Conservation (phyloP, 495 filamentous ascomycete genomes). For the Penicillium samsonianum region DNA sequence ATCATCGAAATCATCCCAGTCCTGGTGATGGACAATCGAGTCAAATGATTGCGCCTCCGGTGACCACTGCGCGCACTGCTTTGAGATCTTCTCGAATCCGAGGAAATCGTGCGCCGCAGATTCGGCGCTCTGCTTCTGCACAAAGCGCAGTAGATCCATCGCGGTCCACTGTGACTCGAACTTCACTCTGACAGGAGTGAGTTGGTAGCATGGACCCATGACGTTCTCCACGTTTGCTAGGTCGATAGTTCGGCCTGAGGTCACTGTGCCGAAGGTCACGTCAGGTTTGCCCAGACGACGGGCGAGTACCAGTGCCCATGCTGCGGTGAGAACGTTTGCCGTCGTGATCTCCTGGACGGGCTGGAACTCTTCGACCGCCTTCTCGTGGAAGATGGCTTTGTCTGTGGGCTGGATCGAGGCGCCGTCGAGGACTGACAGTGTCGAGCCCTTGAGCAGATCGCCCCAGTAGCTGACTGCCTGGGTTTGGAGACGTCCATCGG, state of each 20-base stretch:
- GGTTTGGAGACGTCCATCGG: constrained; percentile 16
- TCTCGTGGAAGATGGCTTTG: constrained; percentile 40
- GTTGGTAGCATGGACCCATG: constrained; percentile 46
- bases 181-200: constrained; percentile 35
- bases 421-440: constrained; percentile 46
- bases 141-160: constrained; percentile 36
- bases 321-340: constrained; percentile 58
- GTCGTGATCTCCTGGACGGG: constrained; percentile 54
- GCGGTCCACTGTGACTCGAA: constrained; percentile 39
- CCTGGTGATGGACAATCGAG: constrained; percentile 41
- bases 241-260: constrained; percentile 51
- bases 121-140: constrained; percentile 36
- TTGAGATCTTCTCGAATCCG: constrained; percentile 33
- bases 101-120: constrained; percentile 34
- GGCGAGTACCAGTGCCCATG: constrained; percentile 62
- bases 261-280: constrained; percentile 62
- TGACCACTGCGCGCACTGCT: constrained; percentile 30
- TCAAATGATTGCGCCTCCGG: constrained; percentile 23
- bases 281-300: constrained; percentile 49
- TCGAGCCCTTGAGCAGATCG: constrained; percentile 52
- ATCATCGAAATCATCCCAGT: constrained; percentile 42
- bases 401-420: constrained; percentile 37
- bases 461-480: constrained; percentile 49
- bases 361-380: constrained; percentile 41
- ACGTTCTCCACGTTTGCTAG: constrained; percentile 45